A percentile compares a stretch with the other conserved stretches of the same genome.
phyloP scores from a whole-genome alignment of 1,284 basidiomycete species.

The Leccinum subspadiceum region DNA sequence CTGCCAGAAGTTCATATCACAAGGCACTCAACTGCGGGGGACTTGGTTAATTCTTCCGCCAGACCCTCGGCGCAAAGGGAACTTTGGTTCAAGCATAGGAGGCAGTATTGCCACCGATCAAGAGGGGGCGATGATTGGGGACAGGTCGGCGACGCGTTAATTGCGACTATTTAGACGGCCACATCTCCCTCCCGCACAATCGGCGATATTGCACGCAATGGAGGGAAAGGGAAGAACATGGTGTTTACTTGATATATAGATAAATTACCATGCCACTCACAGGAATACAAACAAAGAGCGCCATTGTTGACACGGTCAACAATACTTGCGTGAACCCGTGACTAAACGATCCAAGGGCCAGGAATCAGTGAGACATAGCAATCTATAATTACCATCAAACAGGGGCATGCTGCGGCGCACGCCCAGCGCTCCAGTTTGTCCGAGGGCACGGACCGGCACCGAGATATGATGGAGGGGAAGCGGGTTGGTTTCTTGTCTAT shows the following conservation, averaged over 20 bases:
- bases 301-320: conserved; percentile 11
- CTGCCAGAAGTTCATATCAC: conserved; percentile 8
- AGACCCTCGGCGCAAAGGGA: conserved; percentile 9
- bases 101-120: conserved; percentile 28
- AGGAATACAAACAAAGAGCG: conserved; percentile 6
- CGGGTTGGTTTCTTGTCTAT: conserved; percentile 4
- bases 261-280: conserved; percentile 11
- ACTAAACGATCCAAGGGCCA: conserved; percentile 10
- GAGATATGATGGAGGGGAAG: conserved; percentile 18
- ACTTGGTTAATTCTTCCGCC: conserved; percentile 3
- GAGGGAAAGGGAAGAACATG: conserved; percentile 5
- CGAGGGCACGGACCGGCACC: conserved; percentile 24
- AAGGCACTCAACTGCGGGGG: neutral
- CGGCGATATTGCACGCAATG: conserved; percentile 19
- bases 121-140: conserved; percentile 24
- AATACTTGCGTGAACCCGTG: conserved; percentile 8
- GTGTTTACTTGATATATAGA: conserved; percentile 20
- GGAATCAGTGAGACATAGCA: conserved; percentile 19
- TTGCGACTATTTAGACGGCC: conserved; percentile 14
- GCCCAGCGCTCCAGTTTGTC: conserved; percentile 9
- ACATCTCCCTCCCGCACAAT: conserved; percentile 22
- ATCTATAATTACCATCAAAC: conserved; percentile 6
- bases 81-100: conserved; percentile 2
- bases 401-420: conserved; percentile 17
- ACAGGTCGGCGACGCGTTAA: conserved; percentile 30